Evolutionary conservation across 1,284 basidiomycete genomes (phyloP).

Genomic region (Puccinia novopanici): DNA sequence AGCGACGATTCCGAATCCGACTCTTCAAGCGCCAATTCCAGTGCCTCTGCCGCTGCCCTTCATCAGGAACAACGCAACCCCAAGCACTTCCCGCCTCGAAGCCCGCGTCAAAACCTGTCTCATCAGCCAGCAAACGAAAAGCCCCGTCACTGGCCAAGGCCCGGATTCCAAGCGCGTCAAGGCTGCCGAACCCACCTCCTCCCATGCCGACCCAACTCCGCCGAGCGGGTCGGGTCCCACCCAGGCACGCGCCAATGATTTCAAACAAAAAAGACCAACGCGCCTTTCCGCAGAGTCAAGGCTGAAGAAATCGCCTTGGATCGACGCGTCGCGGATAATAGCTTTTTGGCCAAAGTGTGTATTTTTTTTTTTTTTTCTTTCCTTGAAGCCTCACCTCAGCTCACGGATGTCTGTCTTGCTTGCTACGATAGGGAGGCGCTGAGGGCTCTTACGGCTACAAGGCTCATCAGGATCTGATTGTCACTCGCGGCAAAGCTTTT

Average conservation of each 20-base stretch:
- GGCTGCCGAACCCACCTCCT: neutral
- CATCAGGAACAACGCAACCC: neutral
- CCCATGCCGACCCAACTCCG: neutral
- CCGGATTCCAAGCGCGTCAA: constrained; percentile 18
- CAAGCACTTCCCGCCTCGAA: neutral
- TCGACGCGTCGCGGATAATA: constrained; percentile 44
- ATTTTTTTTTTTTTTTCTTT: neutral
- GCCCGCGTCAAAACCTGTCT: neutral
- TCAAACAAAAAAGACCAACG: constrained; percentile 35
- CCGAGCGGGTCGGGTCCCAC: neutral
- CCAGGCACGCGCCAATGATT: neutral
- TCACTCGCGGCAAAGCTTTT: constrained; percentile 51
- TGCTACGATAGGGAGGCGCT: constrained; percentile 38
- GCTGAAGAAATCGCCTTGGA: constrained; percentile 48
- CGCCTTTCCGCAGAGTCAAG: constrained; percentile 45
- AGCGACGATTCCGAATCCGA: constrained; percentile 19
- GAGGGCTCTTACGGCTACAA: constrained; percentile 47
- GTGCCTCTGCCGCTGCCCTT: neutral
- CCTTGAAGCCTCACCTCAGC: neutral
- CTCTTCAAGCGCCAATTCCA: neutral
- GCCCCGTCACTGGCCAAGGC: neutral
- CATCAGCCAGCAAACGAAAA: constrained; percentile 24
- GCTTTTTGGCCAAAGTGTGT: constrained; percentile 49
- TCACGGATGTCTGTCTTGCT: neutral
- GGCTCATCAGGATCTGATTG: constrained; percentile 48